Percentiles rank a stretch among this genome's conserved stretches.
These are phyloP conservation scores for Cladorrhinum sp. DNA, from an alignment of 2,329 filamentous ascomycete species.

Conservation along the genomic window DNA sequence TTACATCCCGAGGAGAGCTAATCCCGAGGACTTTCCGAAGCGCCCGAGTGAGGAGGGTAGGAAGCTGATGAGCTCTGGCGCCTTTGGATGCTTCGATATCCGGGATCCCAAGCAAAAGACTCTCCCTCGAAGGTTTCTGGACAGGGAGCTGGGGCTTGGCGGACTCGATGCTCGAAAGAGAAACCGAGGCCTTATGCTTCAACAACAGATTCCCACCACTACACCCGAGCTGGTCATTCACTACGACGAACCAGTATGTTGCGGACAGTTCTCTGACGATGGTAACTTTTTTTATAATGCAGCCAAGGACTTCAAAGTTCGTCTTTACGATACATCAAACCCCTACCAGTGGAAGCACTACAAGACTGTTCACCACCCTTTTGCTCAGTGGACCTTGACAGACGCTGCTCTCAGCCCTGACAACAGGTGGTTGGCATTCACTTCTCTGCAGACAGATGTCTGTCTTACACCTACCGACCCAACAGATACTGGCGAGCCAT, in stretches of 20 bases:
- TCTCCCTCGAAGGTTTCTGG: slow-evolving; percentile 69
- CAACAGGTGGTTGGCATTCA: slow-evolving; percentile 89
- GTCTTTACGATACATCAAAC: slow-evolving; percentile 97
- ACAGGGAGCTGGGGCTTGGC: slow-evolving; percentile 76
- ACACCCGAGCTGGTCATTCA: slow-evolving; percentile 84
- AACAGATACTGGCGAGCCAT: slow-evolving; percentile 74
- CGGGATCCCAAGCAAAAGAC: slow-evolving; percentile 51
- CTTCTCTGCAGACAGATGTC: slow-evolving; percentile 79
- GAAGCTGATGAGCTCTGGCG: slow-evolving; percentile 77
- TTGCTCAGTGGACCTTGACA: slow-evolving; percentile 92
- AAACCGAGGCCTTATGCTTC: slow-evolving; percentile 59
- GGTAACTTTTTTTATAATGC: slow-evolving; percentile 81
- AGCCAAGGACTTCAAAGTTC: slow-evolving; percentile 73
- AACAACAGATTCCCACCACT: slow-evolving; percentile 74
- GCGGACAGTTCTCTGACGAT: slow-evolving; percentile 93
- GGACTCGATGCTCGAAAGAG: slow-evolving; percentile 56
- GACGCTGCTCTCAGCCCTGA: slow-evolving; percentile 89
- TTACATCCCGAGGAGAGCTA: slow-evolving; percentile 45
- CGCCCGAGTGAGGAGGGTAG: slow-evolving; percentile 76
- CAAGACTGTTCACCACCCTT: slow-evolving; percentile 82
- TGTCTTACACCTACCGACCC: slow-evolving; percentile 87
- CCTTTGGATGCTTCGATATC: slow-evolving; percentile 69
- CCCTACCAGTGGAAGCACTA: slow-evolving; percentile 95
- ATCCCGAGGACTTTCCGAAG: slow-evolving; percentile 68
- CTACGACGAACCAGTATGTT: slow-evolving; percentile 83